Evolutionary conservation across 768 basidiomycete genomes (phyloP), one percentile per base, ranked within the genome.

Genomic region (Hericium rajendrae): DNA sequence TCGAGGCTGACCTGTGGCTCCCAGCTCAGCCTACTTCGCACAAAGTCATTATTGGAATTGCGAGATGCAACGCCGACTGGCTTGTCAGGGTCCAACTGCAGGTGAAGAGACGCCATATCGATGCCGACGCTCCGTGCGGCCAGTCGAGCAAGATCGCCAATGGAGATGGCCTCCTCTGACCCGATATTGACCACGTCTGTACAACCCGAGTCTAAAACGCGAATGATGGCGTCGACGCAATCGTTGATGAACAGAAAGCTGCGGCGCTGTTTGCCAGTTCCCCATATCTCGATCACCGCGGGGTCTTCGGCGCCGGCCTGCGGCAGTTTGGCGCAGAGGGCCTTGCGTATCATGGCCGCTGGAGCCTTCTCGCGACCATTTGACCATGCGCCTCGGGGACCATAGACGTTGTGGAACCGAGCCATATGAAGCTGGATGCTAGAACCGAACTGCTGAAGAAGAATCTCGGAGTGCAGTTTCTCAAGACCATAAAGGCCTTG

Each of bases 401-500:
- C 82, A 57, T 73, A 83, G 13, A 84, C 71, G 55, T 84, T 83
- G 54, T 84, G 82, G 58, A 84, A 81, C 1, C 82, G 74, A 0
- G 78, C 79, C 49, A 83, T 74, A 13, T 71, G 74, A 32, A 80
- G 62, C 12, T 71, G 61, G 20, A 82, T 67, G 10, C 62, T 62
- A 0, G 64, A 55, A 1, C 66, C 53, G 51, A 68, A 69, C 18
- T 70, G 72, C 0, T 62, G 62, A 2, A 81, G 59, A 13, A 83
- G 68, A 15, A 76, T 66, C 62, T 84, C 83, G 0, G 77, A 75
- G 24, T 65, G 57, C 41, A 82, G 73, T 60, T 84, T 84, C 66
- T 84, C 81, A 4, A 81, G 71, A 16, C 83, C 83, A 46, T 84
- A 84, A 3, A 81, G 72, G 5, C 79, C 81, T 62, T 83, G 81